phyloP scores from a whole-genome alignment of 768 basidiomycete genomes.

The Austroboletus festivus region DNA sequence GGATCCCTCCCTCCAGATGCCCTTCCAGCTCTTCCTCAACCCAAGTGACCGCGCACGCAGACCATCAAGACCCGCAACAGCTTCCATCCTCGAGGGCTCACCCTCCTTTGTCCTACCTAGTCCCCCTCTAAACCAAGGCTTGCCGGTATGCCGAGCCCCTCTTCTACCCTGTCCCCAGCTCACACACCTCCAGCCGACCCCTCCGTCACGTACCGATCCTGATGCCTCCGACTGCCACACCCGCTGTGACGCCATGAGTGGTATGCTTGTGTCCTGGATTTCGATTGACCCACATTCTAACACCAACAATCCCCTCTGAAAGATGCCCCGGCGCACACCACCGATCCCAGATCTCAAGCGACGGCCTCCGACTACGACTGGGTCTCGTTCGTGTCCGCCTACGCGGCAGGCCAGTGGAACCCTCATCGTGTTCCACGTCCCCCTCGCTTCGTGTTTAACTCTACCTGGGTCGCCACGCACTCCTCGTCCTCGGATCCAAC shows the following conservation, averaged over 20 bases:
- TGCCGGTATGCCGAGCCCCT: too few species aligned
- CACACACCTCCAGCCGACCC: slow-evolving; percentile 4
- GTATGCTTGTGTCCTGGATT: slow-evolving; percentile 16
- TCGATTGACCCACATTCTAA: slow-evolving; percentile 11
- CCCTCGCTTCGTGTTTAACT: slow-evolving; percentile 37
- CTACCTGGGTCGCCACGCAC: slow-evolving; percentile 17
- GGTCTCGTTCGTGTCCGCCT: slow-evolving; percentile 73
- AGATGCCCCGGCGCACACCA: slow-evolving; percentile 11
- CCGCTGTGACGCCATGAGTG: slow-evolving; percentile 17
- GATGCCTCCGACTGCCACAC: slow-evolving; percentile 9
- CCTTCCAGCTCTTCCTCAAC: slow-evolving; percentile 33
- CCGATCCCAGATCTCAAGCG: slow-evolving; percentile 18
- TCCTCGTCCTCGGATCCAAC: slow-evolving; percentile 6
- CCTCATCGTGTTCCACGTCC: slow-evolving; percentile 66
- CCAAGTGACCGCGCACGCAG: slow-evolving; percentile 26
- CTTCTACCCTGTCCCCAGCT: not conserved
- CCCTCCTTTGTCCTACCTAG: slow-evolving; percentile 41
- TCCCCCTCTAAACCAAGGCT: too few species aligned
- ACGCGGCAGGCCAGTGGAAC: slow-evolving; percentile 77
- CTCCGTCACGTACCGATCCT: slow-evolving; percentile 4
- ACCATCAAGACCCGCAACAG: slow-evolving; percentile 40
- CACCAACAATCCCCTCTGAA: not conserved
- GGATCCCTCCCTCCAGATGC: slow-evolving; percentile 28
- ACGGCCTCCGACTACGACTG: slow-evolving; percentile 52
- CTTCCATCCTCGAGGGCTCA: slow-evolving; percentile 43